phyloP scores from a whole-genome alignment of 306 rosid species.

The Pyrus communis region DNA sequence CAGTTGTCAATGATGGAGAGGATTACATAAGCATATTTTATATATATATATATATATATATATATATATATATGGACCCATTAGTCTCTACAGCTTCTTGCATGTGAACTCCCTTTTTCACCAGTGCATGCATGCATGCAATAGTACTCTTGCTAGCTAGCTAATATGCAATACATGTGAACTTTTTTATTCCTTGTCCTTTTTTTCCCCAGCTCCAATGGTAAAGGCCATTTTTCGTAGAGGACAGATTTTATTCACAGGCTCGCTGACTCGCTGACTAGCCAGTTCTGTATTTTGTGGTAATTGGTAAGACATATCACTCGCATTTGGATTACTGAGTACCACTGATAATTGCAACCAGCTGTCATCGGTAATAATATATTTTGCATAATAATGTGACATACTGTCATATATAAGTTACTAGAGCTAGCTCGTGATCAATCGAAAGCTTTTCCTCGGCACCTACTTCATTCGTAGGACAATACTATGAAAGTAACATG shows the following conservation, averaged over 20 bases:
- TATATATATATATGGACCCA: background rate
- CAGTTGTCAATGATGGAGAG: background rate
- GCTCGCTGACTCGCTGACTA: background rate
- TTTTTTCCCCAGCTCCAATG: background rate
- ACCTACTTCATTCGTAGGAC: background rate
- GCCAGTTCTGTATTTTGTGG: too few species aligned
- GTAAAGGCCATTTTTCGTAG: background rate
- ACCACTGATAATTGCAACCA: background rate
- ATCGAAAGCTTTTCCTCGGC: background rate
- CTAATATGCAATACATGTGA: background rate
- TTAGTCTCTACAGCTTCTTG: background rate
- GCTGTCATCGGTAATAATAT: too few species aligned
- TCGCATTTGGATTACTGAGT: background rate
- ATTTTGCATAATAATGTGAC: background rate
- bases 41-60: too few species aligned
- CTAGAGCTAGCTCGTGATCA: background rate
- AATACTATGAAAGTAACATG: background rate
- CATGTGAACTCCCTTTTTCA: background rate
- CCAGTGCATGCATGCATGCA: background rate
- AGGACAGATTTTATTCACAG: background rate
- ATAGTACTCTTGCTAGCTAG: background rate
- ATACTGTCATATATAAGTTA: background rate
- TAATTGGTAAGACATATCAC: background rate
- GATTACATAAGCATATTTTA: background rate
- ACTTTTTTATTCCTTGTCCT: background rate